phyloP scores from a whole-genome alignment of 768 basidiomycete species.

The Rhodotorula taiwanensis region DNA sequence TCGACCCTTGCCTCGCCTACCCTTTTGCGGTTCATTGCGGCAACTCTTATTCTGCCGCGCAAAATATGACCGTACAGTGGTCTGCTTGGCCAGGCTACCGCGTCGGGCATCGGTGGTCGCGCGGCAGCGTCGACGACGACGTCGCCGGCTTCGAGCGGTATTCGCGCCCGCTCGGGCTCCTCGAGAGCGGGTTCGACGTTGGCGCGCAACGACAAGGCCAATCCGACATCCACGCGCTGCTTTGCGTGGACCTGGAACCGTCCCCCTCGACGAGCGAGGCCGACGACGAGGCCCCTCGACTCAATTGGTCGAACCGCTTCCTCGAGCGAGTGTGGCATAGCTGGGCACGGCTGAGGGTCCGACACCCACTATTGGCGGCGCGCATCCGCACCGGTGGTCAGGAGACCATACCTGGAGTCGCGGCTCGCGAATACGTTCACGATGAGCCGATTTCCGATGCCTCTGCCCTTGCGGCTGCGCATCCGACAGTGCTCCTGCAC shows the following conservation, averaged over 20 bases:
- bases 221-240: slow-evolving; percentile 12
- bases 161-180: slow-evolving; percentile 4
- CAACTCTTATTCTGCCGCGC: too few relatives aligned
- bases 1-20: not conserved
- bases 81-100: slow-evolving; percentile 23
- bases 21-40: too few relatives aligned
- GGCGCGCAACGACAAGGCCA: slow-evolving; percentile 1
- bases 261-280: not conserved
- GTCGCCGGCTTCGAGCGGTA: not conserved
- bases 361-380: too few relatives aligned
- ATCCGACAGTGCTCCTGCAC: slow-evolving; percentile 1
- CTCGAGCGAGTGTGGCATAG: too few relatives aligned
- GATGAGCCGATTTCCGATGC: not conserved
- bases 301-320: not conserved
- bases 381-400: too few relatives aligned
- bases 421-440: not conserved
- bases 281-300: not conserved
- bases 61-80: slow-evolving; percentile 13
- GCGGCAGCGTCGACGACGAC: not conserved
- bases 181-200: slow-evolving; percentile 22
- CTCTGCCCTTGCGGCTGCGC: not conserved
- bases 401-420: too few relatives aligned
- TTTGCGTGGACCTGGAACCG: not conserved
- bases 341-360: too few relatives aligned
- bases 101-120: slow-evolving; percentile 4